Base-by-base conservation (phyloP, 2,329 filamentous ascomycete species). In the Trichoderma sp. region DNA sequence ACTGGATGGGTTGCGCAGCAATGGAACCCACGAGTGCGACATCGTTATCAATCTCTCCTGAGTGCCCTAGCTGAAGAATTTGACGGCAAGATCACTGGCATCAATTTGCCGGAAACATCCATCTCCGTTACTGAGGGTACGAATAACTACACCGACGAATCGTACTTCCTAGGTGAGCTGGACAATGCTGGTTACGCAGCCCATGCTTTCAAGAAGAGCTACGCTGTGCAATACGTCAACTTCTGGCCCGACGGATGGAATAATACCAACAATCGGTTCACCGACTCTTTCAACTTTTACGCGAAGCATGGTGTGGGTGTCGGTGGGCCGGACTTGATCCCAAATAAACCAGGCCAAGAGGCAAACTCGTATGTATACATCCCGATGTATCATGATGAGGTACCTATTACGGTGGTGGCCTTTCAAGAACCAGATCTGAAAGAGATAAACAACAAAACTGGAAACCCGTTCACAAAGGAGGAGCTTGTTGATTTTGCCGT, bases 191-290 rank as follows among this genome's bases (percentile, higher is more conserved):
- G 4, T 14, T 67, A 59, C 16, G 78, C 77, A 6, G 74, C 75
- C 0, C 59, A 12, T 3, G 75, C 74, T 18, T 79, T 79, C 75
- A 56, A 67, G 11, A 74, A 76, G 65, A 75, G 77, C 14, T 73
- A 66, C 60, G 77, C 67, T 9, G 78, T 79, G 31, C 78, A 79
- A 53, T 79, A 79, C 65, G 76, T 79, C 64, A 79, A 79, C 56
- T 79, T 78, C 68, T 79, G 78, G 78, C 78, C 78, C 27, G 69
- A 75, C 24, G 78, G 75, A 16, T 78, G 76, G 76, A 71, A 29
- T 2, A 75, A 78, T 38, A 73, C 66, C 59, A 77, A 76, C 62
- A 63, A 63, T 18, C 60, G 41, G 21, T 53, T 73, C 53, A 27
- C 27, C 9, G 66, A 74, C 16, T 78, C 77, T 9, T 78, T 78